These are phyloP conservation scores for Saturnispora serradocipensis DNA, from an alignment of 805 yeast genomes.

Conservation along the genomic window DNA sequence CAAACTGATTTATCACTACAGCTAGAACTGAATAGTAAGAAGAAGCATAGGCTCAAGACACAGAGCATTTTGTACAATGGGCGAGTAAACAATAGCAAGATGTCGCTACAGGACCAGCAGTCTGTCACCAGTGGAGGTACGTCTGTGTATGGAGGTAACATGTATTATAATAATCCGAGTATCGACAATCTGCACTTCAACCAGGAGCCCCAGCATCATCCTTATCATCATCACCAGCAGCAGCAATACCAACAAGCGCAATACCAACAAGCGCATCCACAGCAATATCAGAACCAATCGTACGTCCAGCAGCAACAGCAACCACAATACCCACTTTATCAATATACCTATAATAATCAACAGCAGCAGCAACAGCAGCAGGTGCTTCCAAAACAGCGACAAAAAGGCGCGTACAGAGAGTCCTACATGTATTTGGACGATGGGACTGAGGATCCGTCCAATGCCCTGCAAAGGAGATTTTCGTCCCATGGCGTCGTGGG, in stretches of 20 bases:
- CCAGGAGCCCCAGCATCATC: constrained; percentile 1
- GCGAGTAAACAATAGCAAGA: constrained; percentile 6
- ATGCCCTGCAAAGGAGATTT: constrained; percentile 8
- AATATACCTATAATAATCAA: constrained; percentile 3
- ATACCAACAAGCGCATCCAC: not conserved
- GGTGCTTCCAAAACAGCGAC: constrained; percentile 7
- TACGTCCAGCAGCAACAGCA: constrained; percentile 10
- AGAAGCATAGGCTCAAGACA: constrained; percentile 22
- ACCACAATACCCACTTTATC: constrained; percentile 1
- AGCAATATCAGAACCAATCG: constrained; percentile 3
- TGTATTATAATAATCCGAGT: not conserved
- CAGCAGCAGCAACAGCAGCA: constrained; percentile 7
- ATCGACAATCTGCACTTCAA: not conserved
- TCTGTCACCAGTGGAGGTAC: constrained; percentile 9
- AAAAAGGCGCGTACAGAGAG: not conserved
- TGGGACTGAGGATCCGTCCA: not conserved
- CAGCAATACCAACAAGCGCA: constrained; percentile 1
- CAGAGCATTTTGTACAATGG: constrained; percentile 10
- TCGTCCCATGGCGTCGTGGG: constrained; percentile 14
- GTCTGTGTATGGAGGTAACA: not conserved
- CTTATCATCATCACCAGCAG: constrained; percentile 6
- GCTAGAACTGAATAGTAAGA: constrained; percentile 19
- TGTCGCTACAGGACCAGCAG: constrained; percentile 8
- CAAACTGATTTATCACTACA: constrained; percentile 23
- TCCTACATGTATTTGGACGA: constrained; percentile 5